Evolutionary conservation across 768 basidiomycete genomes (phyloP).

Genomic region (Royoungia palumana): DNA sequence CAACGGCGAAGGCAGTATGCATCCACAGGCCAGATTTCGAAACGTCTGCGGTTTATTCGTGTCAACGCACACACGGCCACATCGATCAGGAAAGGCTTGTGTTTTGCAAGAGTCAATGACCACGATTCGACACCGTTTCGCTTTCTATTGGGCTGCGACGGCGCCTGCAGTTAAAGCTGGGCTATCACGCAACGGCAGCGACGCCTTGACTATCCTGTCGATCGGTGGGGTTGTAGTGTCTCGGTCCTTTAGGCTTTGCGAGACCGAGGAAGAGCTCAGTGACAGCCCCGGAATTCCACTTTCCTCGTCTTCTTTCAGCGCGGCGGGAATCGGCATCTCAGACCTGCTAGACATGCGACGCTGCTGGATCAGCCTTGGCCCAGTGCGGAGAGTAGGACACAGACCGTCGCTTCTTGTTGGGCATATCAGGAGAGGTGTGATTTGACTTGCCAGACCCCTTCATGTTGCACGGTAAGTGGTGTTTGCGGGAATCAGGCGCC

Average conservation of each 20-base stretch:
- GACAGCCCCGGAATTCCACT: constrained; percentile 34
- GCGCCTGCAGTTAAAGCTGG: constrained; percentile 50
- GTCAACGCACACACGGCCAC: constrained; percentile 1
- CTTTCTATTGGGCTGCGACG: constrained; percentile 29
- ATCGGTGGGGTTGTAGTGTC: constrained; percentile 41
- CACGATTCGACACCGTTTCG: neutral
- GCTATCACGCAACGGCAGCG: constrained; percentile 61
- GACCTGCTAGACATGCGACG: constrained; percentile 41
- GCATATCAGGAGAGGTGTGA: constrained; percentile 63
- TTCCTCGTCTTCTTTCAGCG: constrained; percentile 39
- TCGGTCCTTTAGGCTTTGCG: constrained; percentile 36
- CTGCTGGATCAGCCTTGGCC: constrained; percentile 28
- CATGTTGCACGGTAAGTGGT: constrained; percentile 31
- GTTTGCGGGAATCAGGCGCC: constrained; percentile 13
- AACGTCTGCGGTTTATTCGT: neutral
- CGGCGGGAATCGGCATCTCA: constrained; percentile 23
- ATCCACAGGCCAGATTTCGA: constrained; percentile 3
- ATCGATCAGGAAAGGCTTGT: too few species aligned
- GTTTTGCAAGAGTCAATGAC: constrained; percentile 1
- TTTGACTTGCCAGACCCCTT: constrained; percentile 62
- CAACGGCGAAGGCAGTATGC: constrained; percentile 14
- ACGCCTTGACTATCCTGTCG: constrained; percentile 49
- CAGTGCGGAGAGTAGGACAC: constrained; percentile 33
- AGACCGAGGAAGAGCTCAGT: constrained; percentile 28
- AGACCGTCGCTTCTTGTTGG: constrained; percentile 82